A percentile compares a stretch with the other conserved stretches of the same genome.
Evolutionary conservation across 345 rosid species (phyloP).

Genomic region (Gynandropsis gynandra): DNA sequence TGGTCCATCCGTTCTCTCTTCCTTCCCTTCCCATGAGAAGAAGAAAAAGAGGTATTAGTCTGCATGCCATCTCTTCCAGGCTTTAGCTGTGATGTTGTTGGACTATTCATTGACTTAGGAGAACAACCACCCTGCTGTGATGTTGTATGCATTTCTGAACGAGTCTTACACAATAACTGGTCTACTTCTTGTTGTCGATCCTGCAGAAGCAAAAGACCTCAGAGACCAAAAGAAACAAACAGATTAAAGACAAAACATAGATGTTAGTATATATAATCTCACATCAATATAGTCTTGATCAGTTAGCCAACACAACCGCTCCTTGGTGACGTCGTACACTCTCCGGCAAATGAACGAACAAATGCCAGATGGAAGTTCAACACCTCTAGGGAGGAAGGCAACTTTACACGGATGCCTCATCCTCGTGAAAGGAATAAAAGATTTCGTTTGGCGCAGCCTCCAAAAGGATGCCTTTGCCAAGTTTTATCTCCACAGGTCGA

Average conservation of each 20-base stretch:
- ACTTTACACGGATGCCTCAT: slow-evolving; percentile 96
- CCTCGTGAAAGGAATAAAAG: slow-evolving; percentile 92
- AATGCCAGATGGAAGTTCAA: slow-evolving; percentile 68
- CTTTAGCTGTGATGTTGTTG: slow-evolving; percentile 64
- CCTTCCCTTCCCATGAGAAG: slow-evolving; percentile 79
- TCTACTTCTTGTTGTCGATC: slow-evolving; percentile 79
- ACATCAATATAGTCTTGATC: slow-evolving; percentile 85
- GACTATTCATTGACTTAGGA: slow-evolving; percentile 71
- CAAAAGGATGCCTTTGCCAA: slow-evolving; percentile 72
- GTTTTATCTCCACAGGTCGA: slow-evolving; percentile 74
- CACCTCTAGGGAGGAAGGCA: slow-evolving; percentile 76
- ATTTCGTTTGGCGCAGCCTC: slow-evolving; percentile 92
- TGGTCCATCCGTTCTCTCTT: slow-evolving; percentile 88
- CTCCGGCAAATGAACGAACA: slow-evolving; percentile 78
- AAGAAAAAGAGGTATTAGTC: slow-evolving; percentile 40
- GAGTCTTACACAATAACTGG: slow-evolving; percentile 54
- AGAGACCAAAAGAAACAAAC: background rate
- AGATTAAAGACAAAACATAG: background rate
- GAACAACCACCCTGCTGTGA: slow-evolving; percentile 74
- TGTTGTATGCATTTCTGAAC: slow-evolving; percentile 72
- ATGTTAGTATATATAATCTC: slow-evolving; percentile 26
- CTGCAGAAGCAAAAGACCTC: slow-evolving; percentile 22
- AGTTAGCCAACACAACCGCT: slow-evolving; percentile 89
- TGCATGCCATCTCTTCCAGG: slow-evolving; percentile 59
- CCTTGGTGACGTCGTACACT: slow-evolving; percentile 67